A percentile compares a stretch with the other conserved stretches of the same genome.
Conservation (phyloP, 78 protist species). For the Tieghemostelium lacteum region DNA sequence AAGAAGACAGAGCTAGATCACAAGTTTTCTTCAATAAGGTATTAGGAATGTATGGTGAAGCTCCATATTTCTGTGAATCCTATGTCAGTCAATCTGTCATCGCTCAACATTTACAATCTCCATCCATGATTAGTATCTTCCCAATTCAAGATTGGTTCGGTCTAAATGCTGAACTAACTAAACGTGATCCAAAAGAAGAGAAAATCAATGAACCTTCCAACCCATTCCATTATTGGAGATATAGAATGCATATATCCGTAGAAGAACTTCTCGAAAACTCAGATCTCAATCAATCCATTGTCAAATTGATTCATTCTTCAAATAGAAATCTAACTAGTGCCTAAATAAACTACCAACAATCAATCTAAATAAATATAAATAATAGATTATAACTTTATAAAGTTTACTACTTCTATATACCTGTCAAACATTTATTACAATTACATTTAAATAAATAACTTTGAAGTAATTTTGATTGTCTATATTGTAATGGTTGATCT, state of each 20-base stretch:
- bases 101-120: conserved; percentile 69
- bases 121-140: conserved; percentile 82
- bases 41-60: conserved; percentile 74
- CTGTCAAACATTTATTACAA: conserved; percentile 36
- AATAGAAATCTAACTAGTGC: conserved; percentile 16
- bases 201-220: conserved; percentile 85
- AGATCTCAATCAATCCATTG: conserved; percentile 27
- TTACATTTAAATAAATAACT: conserved; percentile 47
- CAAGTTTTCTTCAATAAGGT: conserved; percentile 73
- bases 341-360: background rate
- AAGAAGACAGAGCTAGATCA: conserved; percentile 75
- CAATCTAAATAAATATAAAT: background rate
- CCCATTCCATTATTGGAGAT: conserved; percentile 88
- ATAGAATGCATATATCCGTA: conserved; percentile 75
- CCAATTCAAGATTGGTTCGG: conserved; percentile 85
- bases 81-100: conserved; percentile 43
- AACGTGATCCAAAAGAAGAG: conserved; percentile 81
- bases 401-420: background rate
- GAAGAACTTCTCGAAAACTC: conserved; percentile 52
- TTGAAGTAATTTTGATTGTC: conserved; percentile 13
- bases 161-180: conserved; percentile 27
- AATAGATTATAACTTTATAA: background rate
- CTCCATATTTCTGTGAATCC: conserved; percentile 80
- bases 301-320: conserved; percentile 49
- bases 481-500: background rate